These are phyloP conservation scores for Saksenaea oblongispora DNA, from an alignment of 371 early-diverging fungal species.

Conservation along the genomic window DNA sequence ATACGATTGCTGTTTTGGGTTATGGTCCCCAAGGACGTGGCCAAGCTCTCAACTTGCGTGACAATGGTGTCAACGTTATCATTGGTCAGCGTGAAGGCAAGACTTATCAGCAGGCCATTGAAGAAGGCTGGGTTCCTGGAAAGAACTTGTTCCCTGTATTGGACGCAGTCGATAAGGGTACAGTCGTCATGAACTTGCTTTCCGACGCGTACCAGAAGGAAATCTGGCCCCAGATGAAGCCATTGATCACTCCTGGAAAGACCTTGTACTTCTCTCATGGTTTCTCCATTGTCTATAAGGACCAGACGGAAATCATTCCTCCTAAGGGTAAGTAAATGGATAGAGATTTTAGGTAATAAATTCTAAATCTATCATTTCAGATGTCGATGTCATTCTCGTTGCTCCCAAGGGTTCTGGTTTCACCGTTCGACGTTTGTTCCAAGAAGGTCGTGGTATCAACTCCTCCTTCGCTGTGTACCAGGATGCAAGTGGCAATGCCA, in stretches of 20 bases:
- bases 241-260: conserved; percentile 93
- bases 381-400: conserved; percentile 94
- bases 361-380: conserved; percentile 24
- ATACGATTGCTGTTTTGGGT: conserved; percentile 95
- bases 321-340: conserved; percentile 57
- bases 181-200: conserved; percentile 93
- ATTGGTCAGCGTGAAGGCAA: conserved; percentile 94
- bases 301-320: conserved; percentile 89
- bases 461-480: conserved; percentile 95
- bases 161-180: conserved; percentile 89
- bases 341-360: background rate
- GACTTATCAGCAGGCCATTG: conserved; percentile 91
- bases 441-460: conserved; percentile 97
- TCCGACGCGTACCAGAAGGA: conserved; percentile 96
- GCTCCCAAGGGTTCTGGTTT: conserved; percentile 97
- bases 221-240: conserved; percentile 89
- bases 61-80: conserved; percentile 95
- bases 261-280: conserved; percentile 98
- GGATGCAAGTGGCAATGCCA: conserved; percentile 90
- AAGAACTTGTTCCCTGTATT: conserved; percentile 94
- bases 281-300: conserved; percentile 92
- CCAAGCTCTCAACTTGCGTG: conserved; percentile 94
- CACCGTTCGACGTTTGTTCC: conserved; percentile 95
- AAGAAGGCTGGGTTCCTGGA: conserved; percentile 96
- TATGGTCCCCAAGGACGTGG: conserved; percentile 98